Conservation (phyloP, 192 early-diverging fungal genomes). For the Coemansia nantahalensis region DNA sequence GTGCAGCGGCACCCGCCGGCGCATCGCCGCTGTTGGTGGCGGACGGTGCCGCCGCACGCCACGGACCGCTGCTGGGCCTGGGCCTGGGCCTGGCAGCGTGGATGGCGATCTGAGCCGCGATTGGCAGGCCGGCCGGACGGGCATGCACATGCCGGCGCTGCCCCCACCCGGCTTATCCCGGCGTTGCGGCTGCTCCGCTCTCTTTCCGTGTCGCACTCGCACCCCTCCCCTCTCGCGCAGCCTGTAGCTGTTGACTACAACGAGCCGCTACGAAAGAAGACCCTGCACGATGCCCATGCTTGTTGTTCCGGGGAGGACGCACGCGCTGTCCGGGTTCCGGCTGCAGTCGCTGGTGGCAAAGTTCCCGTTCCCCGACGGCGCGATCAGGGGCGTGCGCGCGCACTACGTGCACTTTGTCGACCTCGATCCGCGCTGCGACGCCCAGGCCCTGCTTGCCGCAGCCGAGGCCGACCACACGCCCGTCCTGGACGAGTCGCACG, state of each 20-base stretch:
- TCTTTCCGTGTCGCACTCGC: not conserved
- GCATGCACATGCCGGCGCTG: no score
- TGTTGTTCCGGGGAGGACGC: slow-evolving; percentile 74
- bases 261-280: not conserved
- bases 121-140: no score
- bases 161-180: no score
- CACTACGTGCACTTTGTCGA: slow-evolving; percentile 81
- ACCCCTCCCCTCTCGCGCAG: not conserved
- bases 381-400: slow-evolving; percentile 55
- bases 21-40: not conserved
- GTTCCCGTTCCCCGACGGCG: slow-evolving; percentile 57
- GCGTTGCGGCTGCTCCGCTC: no score
- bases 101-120: not conserved
- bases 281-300: slow-evolving; percentile 61
- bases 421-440: slow-evolving; percentile 24
- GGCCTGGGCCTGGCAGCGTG: slow-evolving; percentile 3
- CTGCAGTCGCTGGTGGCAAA: slow-evolving; percentile 57
- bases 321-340: slow-evolving; percentile 78
- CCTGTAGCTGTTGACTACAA: not conserved
- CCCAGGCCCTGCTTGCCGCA: slow-evolving; percentile 50
- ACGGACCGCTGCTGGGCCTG: not conserved
- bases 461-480: slow-evolving; percentile 33
- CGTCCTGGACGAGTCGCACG: slow-evolving; percentile 4
- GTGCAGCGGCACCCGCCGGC: not conserved
- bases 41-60: not conserved